These are phyloP conservation scores for Porpolomopsis calyptriformis DNA, from an alignment of 768 basidiomycete species.

Conservation along the genomic window DNA sequence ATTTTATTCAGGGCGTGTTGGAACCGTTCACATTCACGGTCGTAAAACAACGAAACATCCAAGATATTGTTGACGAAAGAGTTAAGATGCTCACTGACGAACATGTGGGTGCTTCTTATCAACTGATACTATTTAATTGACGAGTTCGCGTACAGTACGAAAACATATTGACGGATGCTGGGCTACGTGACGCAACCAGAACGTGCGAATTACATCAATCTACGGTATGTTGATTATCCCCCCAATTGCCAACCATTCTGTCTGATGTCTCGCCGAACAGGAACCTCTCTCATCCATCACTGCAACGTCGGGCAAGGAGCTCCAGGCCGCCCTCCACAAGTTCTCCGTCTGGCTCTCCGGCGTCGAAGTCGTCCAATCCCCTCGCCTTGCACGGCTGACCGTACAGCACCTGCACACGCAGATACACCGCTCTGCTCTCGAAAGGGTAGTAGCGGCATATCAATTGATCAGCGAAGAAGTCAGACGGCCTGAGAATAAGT, in stretches of 20 bases:
- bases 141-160: slow-evolving; percentile 26
- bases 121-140: neutral
- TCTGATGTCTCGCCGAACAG: slow-evolving; percentile 16
- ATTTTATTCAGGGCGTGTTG: slow-evolving; percentile 42
- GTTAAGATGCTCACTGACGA: slow-evolving; percentile 62
- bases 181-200: slow-evolving; percentile 36
- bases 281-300: slow-evolving; percentile 71
- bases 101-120: slow-evolving; percentile 49
- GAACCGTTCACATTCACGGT: slow-evolving; percentile 59
- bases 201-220: slow-evolving; percentile 30
- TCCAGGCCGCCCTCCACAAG: slow-evolving; percentile 50
- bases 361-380: slow-evolving; percentile 69
- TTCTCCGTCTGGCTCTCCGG: slow-evolving; percentile 85
- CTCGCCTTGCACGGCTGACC: slow-evolving; percentile 65
- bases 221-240: slow-evolving; percentile 26
- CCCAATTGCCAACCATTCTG: neutral
- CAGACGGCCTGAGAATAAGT: slow-evolving; percentile 62
- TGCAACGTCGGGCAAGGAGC: slow-evolving; percentile 47
- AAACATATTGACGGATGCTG: slow-evolving; percentile 44
- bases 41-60: slow-evolving; percentile 47
- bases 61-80: slow-evolving; percentile 48
- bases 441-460: slow-evolving; percentile 61
- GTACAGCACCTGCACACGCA: slow-evolving; percentile 51
- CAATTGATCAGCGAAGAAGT: slow-evolving; percentile 66
- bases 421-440: slow-evolving; percentile 71